Evolutionary conservation across 2,329 filamentous ascomycete species (phyloP).

Genomic region (Pseudogymnoascus sp.): DNA sequence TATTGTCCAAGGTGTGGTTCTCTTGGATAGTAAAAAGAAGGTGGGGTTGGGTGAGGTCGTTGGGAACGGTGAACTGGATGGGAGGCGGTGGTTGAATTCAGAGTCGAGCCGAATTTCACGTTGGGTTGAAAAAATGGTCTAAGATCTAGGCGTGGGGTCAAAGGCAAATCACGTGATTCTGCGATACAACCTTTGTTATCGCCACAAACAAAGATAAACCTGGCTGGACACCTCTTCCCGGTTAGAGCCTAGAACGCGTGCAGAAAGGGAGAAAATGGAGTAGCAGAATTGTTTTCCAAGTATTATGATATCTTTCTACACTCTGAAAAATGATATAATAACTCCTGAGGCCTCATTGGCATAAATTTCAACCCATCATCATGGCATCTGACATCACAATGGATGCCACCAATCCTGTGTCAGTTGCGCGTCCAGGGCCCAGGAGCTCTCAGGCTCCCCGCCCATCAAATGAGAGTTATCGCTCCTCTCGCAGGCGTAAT

Average conservation of each 20-base stretch:
- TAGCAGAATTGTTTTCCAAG: not conserved
- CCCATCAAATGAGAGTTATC: constrained; percentile 24
- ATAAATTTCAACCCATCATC: not conserved
- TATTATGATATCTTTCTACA: not conserved
- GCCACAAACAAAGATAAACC: constrained; percentile 6
- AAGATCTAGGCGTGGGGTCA: constrained; percentile 9
- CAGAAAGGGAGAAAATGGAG: not conserved
- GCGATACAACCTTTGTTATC: not conserved
- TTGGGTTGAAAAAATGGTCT: constrained; percentile 9
- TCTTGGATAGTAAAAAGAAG: constrained; percentile 5
- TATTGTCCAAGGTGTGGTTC: not conserved
- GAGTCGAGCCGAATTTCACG: constrained; percentile 7
- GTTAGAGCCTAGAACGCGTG: not conserved
- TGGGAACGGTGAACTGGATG: constrained; percentile 2
- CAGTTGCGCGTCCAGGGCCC: constrained; percentile 21
- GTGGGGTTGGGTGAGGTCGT: constrained; percentile 7
- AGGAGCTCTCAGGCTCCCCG: constrained; percentile 25
- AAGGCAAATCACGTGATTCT: constrained; percentile 1
- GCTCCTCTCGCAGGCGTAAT: constrained; percentile 50
- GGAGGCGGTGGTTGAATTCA: constrained; percentile 4
- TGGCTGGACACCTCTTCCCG: not conserved
- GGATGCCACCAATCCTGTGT: constrained; percentile 21
- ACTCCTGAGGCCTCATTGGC: not conserved
- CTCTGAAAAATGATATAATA: constrained; percentile 5
- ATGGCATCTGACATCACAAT: constrained; percentile 15